Conservation (phyloP, 441 rosid genomes). For the Melastoma candidum region DNA sequence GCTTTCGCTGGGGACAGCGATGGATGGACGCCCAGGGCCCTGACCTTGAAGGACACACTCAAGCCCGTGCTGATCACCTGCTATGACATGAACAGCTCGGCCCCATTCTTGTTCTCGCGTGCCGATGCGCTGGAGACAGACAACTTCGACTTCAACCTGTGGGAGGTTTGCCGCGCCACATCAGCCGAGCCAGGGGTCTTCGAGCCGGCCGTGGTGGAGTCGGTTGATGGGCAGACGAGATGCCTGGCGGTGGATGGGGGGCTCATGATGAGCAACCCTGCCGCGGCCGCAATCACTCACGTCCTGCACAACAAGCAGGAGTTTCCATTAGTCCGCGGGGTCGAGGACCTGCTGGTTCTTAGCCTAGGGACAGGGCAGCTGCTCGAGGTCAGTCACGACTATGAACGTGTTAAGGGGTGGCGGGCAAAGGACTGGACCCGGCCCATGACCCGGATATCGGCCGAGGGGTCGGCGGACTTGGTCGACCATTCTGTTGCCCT, state of each 20-base stretch:
- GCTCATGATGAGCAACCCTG: slow-evolving; percentile 74
- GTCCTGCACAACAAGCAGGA: slow-evolving; percentile 94
- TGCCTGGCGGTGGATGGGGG: slow-evolving; percentile 93
- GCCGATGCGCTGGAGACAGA: slow-evolving; percentile 92
- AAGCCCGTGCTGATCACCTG: slow-evolving; percentile 86
- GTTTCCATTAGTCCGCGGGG: slow-evolving; percentile 88
- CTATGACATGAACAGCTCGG: slow-evolving; percentile 71
- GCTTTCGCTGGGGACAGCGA: slow-evolving; percentile 20
- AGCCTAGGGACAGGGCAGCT: slow-evolving; percentile 81
- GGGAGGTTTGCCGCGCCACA: slow-evolving; percentile 91
- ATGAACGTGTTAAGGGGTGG: slow-evolving; percentile 69
- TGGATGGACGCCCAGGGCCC: slow-evolving; percentile 28
- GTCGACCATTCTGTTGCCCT: slow-evolving; percentile 95
- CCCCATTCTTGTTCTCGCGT: slow-evolving; percentile 85
- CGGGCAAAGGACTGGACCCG: slow-evolving; percentile 82
- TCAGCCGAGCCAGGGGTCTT: slow-evolving; percentile 80
- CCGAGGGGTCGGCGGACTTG: slow-evolving; percentile 81
- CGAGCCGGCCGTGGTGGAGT: slow-evolving; percentile 59
- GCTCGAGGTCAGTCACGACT: slow-evolving; percentile 56
- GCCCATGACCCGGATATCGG: slow-evolving; percentile 69
- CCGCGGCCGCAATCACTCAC: slow-evolving; percentile 93
- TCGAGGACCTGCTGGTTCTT: slow-evolving; percentile 80
- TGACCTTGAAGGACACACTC: slow-evolving; percentile 77
- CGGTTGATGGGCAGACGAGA: slow-evolving; percentile 56
- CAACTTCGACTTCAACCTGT: slow-evolving; percentile 63